Conservation (phyloP, 352 stramenopile genomes). For the Salisapilia sapeloensis region DNA sequence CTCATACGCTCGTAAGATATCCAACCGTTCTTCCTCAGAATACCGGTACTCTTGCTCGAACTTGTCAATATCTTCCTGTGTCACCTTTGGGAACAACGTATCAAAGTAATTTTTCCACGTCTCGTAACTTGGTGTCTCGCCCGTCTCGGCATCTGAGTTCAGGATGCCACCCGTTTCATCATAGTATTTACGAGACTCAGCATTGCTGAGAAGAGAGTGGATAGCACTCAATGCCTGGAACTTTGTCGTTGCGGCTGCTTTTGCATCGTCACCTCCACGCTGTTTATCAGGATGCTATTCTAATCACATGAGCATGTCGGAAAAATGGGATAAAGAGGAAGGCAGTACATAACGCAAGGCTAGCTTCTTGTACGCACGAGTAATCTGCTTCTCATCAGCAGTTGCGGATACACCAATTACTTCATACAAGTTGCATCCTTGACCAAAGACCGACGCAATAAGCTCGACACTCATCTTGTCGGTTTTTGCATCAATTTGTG, state of each 20-base stretch:
- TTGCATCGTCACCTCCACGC: constrained; percentile 35
- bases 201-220: constrained; percentile 70
- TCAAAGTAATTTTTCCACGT: constrained; percentile 82
- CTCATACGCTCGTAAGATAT: constrained; percentile 63
- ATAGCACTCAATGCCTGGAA: constrained; percentile 81
- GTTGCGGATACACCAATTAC: constrained; percentile 40
- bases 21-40: constrained; percentile 66
- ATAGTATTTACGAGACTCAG: constrained; percentile 55
- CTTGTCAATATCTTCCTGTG: constrained; percentile 47
- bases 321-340: not conserved
- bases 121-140: constrained; percentile 26
- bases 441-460: constrained; percentile 40
- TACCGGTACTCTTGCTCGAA: constrained; percentile 72
- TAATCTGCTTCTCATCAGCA: constrained; percentile 56
- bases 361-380: constrained; percentile 40
- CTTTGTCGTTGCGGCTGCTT: constrained; percentile 38
- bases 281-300: constrained; percentile 84
- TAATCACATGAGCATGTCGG: constrained; percentile 2
- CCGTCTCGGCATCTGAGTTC: constrained; percentile 19
- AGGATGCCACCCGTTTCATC: constrained; percentile 71
- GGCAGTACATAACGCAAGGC: constrained; percentile 45
- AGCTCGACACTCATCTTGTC: constrained; percentile 12
- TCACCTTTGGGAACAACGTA: constrained; percentile 78
- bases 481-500: not conserved
- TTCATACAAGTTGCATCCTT: constrained; percentile 59